A percentile compares a stretch with the other conserved stretches of the same genome.
Conservation (phyloP, 306 rosid species). For the Datisca glomerata region DNA sequence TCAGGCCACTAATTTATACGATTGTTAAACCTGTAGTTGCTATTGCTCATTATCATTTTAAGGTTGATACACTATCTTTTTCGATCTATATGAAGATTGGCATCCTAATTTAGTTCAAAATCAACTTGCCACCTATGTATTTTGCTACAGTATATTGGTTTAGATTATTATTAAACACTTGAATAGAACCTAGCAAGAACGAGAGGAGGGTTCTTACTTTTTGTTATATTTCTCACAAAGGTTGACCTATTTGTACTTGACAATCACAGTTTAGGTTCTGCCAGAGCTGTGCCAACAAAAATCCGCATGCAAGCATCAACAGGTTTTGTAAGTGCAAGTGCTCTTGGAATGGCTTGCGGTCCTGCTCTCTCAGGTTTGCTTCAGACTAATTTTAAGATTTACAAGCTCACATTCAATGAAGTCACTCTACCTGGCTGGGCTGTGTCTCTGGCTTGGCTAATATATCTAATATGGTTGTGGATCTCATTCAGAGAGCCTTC, state of each 20-base stretch:
- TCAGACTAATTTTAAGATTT: conserved; percentile 32
- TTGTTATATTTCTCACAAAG: no score
- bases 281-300: conserved; percentile 37
- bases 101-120: background rate
- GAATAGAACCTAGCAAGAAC: background rate
- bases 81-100: background rate
- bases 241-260: conserved; percentile 1
- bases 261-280: conserved; percentile 37
- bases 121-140: background rate
- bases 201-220: background rate
- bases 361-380: conserved; percentile 42
- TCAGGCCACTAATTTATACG: no score
- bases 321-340: conserved; percentile 81
- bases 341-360: conserved; percentile 53
- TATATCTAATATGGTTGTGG: conserved; percentile 29
- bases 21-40: no score
- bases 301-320: conserved; percentile 41
- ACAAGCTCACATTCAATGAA: conserved; percentile 31
- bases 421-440: conserved; percentile 45
- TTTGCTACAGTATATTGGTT: background rate
- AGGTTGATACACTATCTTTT: no score
- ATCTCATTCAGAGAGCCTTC: conserved; percentile 33
- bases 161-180: background rate
- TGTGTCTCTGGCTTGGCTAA: conserved; percentile 40
- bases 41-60: no score